These are phyloP conservation scores for Fraxinus pennsylvanica DNA, from an alignment of 257 asterid species.

Conservation along the genomic window DNA sequence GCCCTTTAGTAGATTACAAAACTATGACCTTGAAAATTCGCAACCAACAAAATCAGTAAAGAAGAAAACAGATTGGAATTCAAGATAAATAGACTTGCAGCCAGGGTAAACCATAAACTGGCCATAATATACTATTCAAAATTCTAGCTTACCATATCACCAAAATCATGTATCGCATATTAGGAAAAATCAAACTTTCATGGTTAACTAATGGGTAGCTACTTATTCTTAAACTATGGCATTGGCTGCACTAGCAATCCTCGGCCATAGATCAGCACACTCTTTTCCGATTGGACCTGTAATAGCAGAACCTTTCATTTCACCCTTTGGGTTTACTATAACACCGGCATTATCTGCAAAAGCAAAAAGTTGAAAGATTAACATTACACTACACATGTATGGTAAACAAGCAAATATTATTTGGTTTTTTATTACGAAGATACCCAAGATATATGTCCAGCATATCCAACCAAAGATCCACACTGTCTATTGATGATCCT, in stretches of 20 bases:
- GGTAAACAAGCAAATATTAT: not conserved
- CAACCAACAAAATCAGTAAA: not conserved
- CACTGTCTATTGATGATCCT: not conserved
- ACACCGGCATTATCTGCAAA: constrained; percentile 60
- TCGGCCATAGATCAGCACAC: constrained; percentile 56
- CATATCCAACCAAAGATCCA: not conserved
- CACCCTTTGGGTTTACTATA: constrained; percentile 59
- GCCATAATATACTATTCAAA: not conserved
- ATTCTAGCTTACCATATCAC: not conserved
- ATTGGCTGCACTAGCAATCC: constrained; percentile 56
- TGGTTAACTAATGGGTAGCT: not conserved
- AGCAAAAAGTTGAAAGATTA: not conserved
- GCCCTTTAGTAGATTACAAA: too few species aligned
- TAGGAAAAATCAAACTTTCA: not conserved
- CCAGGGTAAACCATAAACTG: not conserved
- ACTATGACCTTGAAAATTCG: too few species aligned
- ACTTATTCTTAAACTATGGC: constrained; percentile 30
- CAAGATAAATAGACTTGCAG: not conserved
- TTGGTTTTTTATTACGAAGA: not conserved
- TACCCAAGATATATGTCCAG: not conserved
- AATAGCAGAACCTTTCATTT: constrained; percentile 60
- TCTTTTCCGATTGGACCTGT: constrained; percentile 65
- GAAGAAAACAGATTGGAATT: not conserved
- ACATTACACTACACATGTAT: too few species aligned
- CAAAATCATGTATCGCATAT: not conserved